Evolutionary conservation across 2,329 filamentous ascomycete species (phyloP).

Genomic region (Sporothrix variecibatus): DNA sequence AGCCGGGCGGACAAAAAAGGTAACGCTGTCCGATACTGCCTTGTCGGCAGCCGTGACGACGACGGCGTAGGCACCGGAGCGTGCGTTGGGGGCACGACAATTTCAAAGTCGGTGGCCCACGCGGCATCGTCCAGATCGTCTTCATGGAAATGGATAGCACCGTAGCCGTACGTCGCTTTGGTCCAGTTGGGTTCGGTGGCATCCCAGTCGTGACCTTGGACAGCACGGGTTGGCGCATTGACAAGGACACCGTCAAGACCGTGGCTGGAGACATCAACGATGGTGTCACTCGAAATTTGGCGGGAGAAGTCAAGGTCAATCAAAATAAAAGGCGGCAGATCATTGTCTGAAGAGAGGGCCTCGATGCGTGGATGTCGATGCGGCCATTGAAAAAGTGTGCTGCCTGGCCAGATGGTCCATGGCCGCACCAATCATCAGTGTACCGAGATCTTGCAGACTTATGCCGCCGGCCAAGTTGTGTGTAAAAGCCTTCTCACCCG

Average conservation of each 20-base stretch:
- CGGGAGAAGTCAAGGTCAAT: conserved; percentile 13
- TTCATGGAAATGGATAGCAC: conserved; percentile 28
- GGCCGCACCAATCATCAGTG: not conserved
- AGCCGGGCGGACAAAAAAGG: conserved; percentile 20
- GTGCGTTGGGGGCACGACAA: conserved; percentile 6
- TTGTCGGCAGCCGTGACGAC: not conserved
- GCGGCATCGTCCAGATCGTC: conserved; percentile 25
- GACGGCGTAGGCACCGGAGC: conserved; percentile 24
- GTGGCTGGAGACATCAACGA: conserved; percentile 8
- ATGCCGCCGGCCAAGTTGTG: not conserved
- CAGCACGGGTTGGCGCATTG: conserved; percentile 20
- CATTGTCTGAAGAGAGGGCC: not conserved
- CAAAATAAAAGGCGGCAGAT: not conserved
- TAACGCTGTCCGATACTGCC: not conserved
- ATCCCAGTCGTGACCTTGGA: conserved; percentile 24
- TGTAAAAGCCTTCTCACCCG: not conserved
- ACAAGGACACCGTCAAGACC: conserved; percentile 1
- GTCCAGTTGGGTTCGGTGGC: conserved; percentile 24
- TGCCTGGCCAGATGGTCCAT: not conserved
- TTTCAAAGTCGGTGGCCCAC: conserved; percentile 21
- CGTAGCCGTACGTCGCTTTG: conserved; percentile 22
- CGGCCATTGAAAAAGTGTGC: conserved; percentile 25
- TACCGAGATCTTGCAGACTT: not conserved
- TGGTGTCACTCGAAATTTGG: not conserved
- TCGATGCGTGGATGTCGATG: not conserved